These are phyloP conservation scores for Cladophialophora exuberans DNA, from an alignment of 2,329 filamentous ascomycete genomes.

Conservation along the genomic window DNA sequence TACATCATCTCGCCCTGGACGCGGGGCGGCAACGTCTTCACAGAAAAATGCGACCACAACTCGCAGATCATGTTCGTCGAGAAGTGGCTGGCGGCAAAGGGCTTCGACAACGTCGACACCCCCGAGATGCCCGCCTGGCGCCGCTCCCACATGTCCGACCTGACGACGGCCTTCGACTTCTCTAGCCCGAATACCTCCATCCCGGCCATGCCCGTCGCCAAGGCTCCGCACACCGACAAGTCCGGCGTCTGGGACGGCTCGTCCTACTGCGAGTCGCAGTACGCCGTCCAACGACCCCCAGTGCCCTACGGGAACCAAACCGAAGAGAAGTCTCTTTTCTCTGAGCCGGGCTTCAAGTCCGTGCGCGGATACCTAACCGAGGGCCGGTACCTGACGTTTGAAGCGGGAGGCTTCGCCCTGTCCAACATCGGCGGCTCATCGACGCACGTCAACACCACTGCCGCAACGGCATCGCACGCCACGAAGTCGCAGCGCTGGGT, in stretches of 20 bases:
- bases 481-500: slow-evolving; percentile 54
- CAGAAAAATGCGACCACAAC: slow-evolving; percentile 59
- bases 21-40: slow-evolving; percentile 57
- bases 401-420: slow-evolving; percentile 50
- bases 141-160: slow-evolving; percentile 52
- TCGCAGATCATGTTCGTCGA: slow-evolving; percentile 61
- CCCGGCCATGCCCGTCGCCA: slow-evolving; percentile 50
- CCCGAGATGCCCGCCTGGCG: slow-evolving; percentile 52
- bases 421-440: slow-evolving; percentile 38
- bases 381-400: slow-evolving; percentile 58
- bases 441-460: slow-evolving; percentile 29
- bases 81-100: slow-evolving; percentile 52
- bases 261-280: slow-evolving; percentile 48
- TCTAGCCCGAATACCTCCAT: slow-evolving; percentile 52
- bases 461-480: slow-evolving; percentile 43
- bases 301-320: slow-evolving; percentile 53
- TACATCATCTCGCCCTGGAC: slow-evolving; percentile 62
- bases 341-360: slow-evolving; percentile 60
- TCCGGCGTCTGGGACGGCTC: slow-evolving; percentile 52
- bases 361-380: slow-evolving; percentile 58
- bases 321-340: slow-evolving; percentile 44
- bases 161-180: slow-evolving; percentile 54
- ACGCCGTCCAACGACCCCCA: slow-evolving; percentile 43
- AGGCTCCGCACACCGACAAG: slow-evolving; percentile 47
- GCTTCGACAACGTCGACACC: slow-evolving; percentile 45